Evolutionary conservation across 164 flowering plant genomes (phyloP), one percentile per base, ranked within the genome.

Genomic region (Vitis riparia): DNA sequence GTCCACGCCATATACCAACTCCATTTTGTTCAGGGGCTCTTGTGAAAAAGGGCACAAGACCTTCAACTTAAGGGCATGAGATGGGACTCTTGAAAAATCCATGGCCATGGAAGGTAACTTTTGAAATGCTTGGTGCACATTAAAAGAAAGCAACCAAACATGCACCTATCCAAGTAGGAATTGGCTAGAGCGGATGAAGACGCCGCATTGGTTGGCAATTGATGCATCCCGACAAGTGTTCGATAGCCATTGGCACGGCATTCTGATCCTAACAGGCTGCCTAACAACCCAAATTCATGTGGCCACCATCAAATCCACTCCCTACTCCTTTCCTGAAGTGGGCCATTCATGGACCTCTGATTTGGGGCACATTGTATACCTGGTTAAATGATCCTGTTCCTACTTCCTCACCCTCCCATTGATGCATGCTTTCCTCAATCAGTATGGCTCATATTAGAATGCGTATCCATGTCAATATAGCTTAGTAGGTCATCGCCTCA

Each of bases 71-170:
- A 27, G 55, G 71, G 56, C 15, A n/a, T n/a, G 56, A 53, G 78
- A 76, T 75, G 73, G 75, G 79, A 77, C 79, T 67, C 16, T 44
- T 51, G 66, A 71, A 65, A 58, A 66, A 75, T 79, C 30, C 67
- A 76, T 70, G 52, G 52, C 90, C 88, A 79, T 62, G 57, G 56
- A 72, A 77, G 66, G 52, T 65, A 62, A 75, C 85, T 82, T 86
- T 76, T 74, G 15, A 56, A 76, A 73, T 71, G 74, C 73, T 78
- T 75, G 88, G 90, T 78, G 71, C 63, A 55, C 27, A 77, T 56
- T 49, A 65, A 81, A 83, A 77, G 90, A 80, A 73, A 84, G 79
- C 79, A 65, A 81, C 80, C 11, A 74, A 73, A 72, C 75, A 74
- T 68, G 62, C 10, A 17, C 66, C 59, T 9, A 44, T 56, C 53